These are phyloP conservation scores for Euclidium syriacum DNA, from an alignment of 345 rosid genomes.

Conservation along the genomic window DNA sequence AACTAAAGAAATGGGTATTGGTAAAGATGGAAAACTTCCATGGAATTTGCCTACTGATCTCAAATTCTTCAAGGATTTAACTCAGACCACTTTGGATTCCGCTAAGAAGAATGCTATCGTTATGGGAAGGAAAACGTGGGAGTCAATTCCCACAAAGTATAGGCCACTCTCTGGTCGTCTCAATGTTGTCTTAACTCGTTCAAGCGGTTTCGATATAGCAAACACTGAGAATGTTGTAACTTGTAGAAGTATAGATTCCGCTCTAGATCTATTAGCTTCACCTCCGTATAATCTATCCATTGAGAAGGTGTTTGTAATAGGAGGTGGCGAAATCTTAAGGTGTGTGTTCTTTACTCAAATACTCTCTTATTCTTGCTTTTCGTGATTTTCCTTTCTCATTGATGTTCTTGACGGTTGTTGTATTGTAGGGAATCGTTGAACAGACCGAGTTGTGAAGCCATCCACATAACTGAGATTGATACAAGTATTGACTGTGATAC, in stretches of 20 bases:
- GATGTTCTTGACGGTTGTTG: background rate
- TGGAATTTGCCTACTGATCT: slow-evolving; percentile 88
- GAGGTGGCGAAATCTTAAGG: slow-evolving; percentile 87
- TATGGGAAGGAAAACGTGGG: slow-evolving; percentile 98
- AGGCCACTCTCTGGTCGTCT: slow-evolving; percentile 86
- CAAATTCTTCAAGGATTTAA: slow-evolving; percentile 74
- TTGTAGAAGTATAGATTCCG: slow-evolving; percentile 76
- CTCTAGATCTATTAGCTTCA: slow-evolving; percentile 66
- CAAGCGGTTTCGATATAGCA: slow-evolving; percentile 76
- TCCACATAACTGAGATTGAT: slow-evolving; percentile 84
- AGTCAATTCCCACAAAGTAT: slow-evolving; percentile 65
- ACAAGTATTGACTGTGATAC: slow-evolving; percentile 76
- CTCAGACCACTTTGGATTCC: slow-evolving; percentile 52
- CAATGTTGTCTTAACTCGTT: slow-evolving; percentile 89
- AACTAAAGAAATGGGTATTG: slow-evolving; percentile 84
- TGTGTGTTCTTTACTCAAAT: slow-evolving; percentile 18
- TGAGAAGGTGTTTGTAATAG: slow-evolving; percentile 89
- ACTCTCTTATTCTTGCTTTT: background rate
- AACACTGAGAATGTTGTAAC: slow-evolving; percentile 88
- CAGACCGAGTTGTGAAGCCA: slow-evolving; percentile 74
- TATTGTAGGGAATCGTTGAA: slow-evolving; percentile 71
- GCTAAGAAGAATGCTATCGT: slow-evolving; percentile 80
- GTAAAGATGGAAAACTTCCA: slow-evolving; percentile 79
- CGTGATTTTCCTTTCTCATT: background rate
- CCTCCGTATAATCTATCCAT: slow-evolving; percentile 80